Base-by-base conservation (phyloP, 768 basidiomycete species). In the Phanerochaete carnosa region DNA sequence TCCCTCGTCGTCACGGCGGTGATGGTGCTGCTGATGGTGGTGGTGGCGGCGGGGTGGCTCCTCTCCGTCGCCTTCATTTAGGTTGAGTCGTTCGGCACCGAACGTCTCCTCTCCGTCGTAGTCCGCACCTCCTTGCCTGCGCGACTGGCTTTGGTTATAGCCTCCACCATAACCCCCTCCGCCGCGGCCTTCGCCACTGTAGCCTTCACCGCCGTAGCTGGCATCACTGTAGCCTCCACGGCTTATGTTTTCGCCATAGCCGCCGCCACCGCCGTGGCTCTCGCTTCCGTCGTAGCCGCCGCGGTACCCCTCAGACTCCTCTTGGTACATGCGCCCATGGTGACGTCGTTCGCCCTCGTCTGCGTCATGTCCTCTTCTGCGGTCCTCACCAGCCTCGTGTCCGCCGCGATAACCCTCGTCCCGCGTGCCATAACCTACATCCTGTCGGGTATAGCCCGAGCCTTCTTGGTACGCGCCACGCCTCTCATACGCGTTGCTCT, bases 11-110 rank as follows among this genome's bases (percentile, higher is more conserved):
- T 57, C 46, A 12, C 55, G 56, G 26, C 16, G 39, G 39, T 43
- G 39, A 43, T 43, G 39, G 39, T 65, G 63, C 51, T 64, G 53
- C 46, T 57, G 52, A 11, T 58, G 35, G 25, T 65, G 63, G 55
- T 64, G 65, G 32, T 56, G 61, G 15, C 46, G 57, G 33, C 52
- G 65, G 33, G 58, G 58, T 12, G 67, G 58, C 11, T 72, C 69
- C 37, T 74, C 73, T 13, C 76, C 74, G 37, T 73, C 70, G 22
- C 73, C 60, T 45, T 67, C 69, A 33, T 72, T 66, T 45, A 83
- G 71, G 55, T 77, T 79, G 57, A 83, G 66, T n/a, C 78, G 73
- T 65, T 83, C 83, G 7, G 76, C 80, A 3, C 82, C 82, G 68
- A 78, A 84, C 2, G 83, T 84, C 51, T 84, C 81, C 30, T 65